A percentile compares a stretch with the other conserved stretches of the same genome.
phyloP scores from a whole-genome alignment of 805 yeast genomes.

The Wickerhamomyces strasburgensis region DNA sequence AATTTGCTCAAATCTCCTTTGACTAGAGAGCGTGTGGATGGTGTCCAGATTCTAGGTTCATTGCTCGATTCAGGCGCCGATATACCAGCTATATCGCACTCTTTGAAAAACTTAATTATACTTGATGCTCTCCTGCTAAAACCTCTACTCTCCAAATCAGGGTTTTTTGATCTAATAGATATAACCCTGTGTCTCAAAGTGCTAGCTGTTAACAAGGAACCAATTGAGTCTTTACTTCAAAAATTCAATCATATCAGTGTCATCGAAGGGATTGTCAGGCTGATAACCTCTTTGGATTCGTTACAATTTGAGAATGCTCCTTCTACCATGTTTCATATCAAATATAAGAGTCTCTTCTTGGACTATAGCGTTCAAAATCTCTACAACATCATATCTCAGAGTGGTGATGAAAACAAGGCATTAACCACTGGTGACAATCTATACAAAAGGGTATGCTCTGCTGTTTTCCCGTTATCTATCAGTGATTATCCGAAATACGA shows the following conservation, averaged over 20 bases:
- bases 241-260: slow-evolving; percentile 11
- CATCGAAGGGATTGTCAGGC: slow-evolving; percentile 13
- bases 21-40: slow-evolving; percentile 23
- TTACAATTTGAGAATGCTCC: slow-evolving; percentile 22
- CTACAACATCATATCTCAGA: slow-evolving; percentile 14
- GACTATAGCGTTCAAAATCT: slow-evolving; percentile 19
- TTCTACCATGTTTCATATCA: slow-evolving; percentile 24
- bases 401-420: slow-evolving; percentile 4
- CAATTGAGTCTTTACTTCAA: slow-evolving; percentile 13
- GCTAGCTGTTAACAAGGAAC: slow-evolving; percentile 27
- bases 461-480: slow-evolving; percentile 22
- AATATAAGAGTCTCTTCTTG: slow-evolving; percentile 17
- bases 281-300: slow-evolving; percentile 17
- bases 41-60: slow-evolving; percentile 13
- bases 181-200: slow-evolving; percentile 26
- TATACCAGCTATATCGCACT: slow-evolving; percentile 14
- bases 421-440: slow-evolving; percentile 7
- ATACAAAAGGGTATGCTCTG: slow-evolving; percentile 8
- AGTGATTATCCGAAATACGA: slow-evolving; percentile 25
- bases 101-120: slow-evolving; percentile 21
- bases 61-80: slow-evolving; percentile 1
- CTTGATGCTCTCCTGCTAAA: slow-evolving; percentile 27
- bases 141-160: slow-evolving; percentile 23
- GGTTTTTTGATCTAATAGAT: slow-evolving; percentile 27
- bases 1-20: slow-evolving; percentile 18